These are phyloP conservation scores for Chytriomyces sp. DNA, from an alignment of 192 early-diverging fungal species.

Conservation along the genomic window DNA sequence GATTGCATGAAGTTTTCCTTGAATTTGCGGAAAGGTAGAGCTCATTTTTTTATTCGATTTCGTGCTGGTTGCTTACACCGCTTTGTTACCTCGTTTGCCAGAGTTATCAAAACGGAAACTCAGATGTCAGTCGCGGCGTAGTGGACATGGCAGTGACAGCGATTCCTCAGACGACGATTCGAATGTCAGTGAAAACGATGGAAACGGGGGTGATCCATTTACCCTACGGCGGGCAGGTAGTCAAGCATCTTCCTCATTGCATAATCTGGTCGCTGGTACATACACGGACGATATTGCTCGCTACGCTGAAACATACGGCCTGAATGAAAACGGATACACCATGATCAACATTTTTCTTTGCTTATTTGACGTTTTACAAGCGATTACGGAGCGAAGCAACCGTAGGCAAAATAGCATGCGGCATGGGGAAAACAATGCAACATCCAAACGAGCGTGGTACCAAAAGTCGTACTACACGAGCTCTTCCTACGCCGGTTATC, in stretches of 20 bases:
- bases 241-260: not conserved
- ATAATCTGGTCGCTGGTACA: not conserved
- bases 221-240: not conserved
- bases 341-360: constrained; percentile 23
- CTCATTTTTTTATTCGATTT: not conserved
- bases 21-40: not conserved
- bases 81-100: not conserved
- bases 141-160: constrained; percentile 5
- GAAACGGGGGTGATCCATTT: not conserved
- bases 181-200: not conserved
- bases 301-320: not conserved
- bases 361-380: constrained; percentile 14
- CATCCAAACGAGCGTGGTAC: not conserved
- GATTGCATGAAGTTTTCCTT: constrained; percentile 5
- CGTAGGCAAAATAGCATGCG: not conserved
- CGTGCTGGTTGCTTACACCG: not conserved
- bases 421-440: too few species aligned
- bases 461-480: not conserved
- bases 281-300: constrained; percentile 11
- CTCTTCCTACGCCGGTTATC: not conserved
- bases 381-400: not conserved
- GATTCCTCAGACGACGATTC: constrained; percentile 4
- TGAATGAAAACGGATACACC: not conserved
- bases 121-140: not conserved
- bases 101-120: not conserved